Base-by-base conservation (phyloP, 1,139 yeast species). In the Petasospora fabianii region DNA sequence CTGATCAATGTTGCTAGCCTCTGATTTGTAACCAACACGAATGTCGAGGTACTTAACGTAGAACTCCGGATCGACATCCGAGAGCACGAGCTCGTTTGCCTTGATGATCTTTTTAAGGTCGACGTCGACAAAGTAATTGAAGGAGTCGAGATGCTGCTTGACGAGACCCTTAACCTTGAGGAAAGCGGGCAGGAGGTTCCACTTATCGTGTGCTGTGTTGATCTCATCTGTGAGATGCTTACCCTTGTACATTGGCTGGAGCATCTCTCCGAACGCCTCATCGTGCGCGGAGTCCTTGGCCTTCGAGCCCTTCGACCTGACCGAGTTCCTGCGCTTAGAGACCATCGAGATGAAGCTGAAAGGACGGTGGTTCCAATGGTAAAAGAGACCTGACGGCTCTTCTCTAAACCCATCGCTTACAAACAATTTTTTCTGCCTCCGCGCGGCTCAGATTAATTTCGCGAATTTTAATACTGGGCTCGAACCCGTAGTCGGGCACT, bases 21-120 rank as follows among this genome's bases (percentile, higher is more conserved):
- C 65, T 9, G 84, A 75, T 53, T 73, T 80, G 54, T 79, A 77
- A 8, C 94, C 97, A 17, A 92, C 90, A 54, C 97, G 71, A 50
- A 92, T 92, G 59, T 92, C 97, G 46, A 86, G 71, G 60, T 92
- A 92, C 54, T 87, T 87, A 58, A 94, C 71, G 56, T 90, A 92
- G 58, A 92, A 92, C 58, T 90, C 96, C 0, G 98, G 98, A 65
- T 90, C 97, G 24, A 92, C 97, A 62, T 92, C 99, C 49, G 95
- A 82, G 32, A 92, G 69, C 28, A 92, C 90, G 45, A 77, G 66
- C 62, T 90, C 94, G 61, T 92, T 92, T 21, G 99, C 98, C 53
- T 77, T 69, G 47, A 92, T 84, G 59, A 92, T 94, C 60, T 92
- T 92, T 64, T 84, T 87, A 61, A 92, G 73, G 59, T 92, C 99